Conservation (phyloP, 1,284 basidiomycete species). For the Rhodotorula sp. region DNA sequence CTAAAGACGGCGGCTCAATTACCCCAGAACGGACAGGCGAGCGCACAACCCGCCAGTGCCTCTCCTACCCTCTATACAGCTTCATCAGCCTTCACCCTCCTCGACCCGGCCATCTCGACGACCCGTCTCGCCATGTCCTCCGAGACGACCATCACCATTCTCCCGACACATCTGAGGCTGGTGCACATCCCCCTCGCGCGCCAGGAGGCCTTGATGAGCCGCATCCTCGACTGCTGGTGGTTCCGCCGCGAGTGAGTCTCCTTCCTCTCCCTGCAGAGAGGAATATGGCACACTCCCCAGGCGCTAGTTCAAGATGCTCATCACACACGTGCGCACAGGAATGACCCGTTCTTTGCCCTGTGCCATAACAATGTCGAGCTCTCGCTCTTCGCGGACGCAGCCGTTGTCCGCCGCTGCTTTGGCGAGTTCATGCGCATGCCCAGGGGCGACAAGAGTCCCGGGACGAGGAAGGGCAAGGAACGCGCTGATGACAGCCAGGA, state of each 20-base stretch:
- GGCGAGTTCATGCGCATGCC: conserved; percentile 14
- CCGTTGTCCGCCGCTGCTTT: conserved; percentile 32
- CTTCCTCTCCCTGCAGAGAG: neutral
- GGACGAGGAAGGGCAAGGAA: neutral
- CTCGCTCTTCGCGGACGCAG: conserved; percentile 40
- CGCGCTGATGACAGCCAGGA: neutral
- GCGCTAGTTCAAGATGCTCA: neutral
- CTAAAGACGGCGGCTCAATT: too few species aligned
- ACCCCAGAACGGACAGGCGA: too few species aligned
- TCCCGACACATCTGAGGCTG: conserved; percentile 25
- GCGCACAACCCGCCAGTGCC: too few species aligned
- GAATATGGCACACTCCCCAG: too few species aligned
- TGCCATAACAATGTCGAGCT: conserved; percentile 43
- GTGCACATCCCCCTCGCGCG: conserved; percentile 22
- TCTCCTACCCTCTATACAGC: too few species aligned
- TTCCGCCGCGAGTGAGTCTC: conserved; percentile 20
- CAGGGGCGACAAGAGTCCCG: neutral
- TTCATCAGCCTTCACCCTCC: too few species aligned
- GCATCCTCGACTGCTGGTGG: conserved; percentile 31
- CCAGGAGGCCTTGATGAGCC: conserved; percentile 15
- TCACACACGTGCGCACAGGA: neutral
- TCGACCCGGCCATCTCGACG: too few species aligned
- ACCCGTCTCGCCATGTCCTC: neutral
- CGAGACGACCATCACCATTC: conserved; percentile 30
- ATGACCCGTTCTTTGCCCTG: conserved; percentile 43